phyloP scores from a whole-genome alignment of 1,139 yeast species.

The Geotrichum histeridarum region DNA sequence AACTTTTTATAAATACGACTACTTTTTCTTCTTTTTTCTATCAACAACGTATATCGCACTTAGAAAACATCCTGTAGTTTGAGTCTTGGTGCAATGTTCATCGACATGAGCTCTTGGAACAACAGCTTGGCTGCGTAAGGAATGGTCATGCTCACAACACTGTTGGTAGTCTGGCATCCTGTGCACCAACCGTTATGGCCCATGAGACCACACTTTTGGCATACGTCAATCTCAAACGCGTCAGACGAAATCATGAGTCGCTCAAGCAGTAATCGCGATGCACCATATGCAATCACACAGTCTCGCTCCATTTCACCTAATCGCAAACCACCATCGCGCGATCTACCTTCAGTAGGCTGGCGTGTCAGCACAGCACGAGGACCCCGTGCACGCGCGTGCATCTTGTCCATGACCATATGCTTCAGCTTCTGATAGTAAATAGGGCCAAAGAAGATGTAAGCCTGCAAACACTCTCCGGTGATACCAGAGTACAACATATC shows the following conservation, averaged over 20 bases:
- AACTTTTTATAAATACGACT: no score
- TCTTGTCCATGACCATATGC: constrained; percentile 98
- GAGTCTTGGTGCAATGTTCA: constrained; percentile 96
- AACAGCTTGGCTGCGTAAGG: constrained; percentile 96
- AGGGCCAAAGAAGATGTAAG: constrained; percentile 97
- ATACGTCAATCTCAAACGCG: constrained; percentile 94
- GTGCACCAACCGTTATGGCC: constrained; percentile 98
- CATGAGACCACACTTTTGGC: constrained; percentile 95
- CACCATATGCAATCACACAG: constrained; percentile 99
- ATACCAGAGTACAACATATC: constrained; percentile 98
- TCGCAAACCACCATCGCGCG: constrained; percentile 98
- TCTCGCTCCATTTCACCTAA: constrained; percentile 99
- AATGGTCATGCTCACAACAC: constrained; percentile 87
- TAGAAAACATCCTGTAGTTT: constrained; percentile 77
- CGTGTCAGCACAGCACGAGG: constrained; percentile 97
- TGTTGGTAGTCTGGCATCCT: constrained; percentile 82
- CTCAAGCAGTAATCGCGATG: constrained; percentile 87
- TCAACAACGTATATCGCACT: neutral
- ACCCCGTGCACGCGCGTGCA: constrained; percentile 99
- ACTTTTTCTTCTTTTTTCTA: neutral
- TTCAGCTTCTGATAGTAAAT: constrained; percentile 95
- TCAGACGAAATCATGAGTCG: constrained; percentile 95
- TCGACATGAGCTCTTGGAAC: constrained; percentile 91
- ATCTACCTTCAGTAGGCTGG: constrained; percentile 98
- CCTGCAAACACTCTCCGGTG: constrained; percentile 95